Conservation (phyloP, 208 protist species). For the Trichomonas vaginalis region DNA sequence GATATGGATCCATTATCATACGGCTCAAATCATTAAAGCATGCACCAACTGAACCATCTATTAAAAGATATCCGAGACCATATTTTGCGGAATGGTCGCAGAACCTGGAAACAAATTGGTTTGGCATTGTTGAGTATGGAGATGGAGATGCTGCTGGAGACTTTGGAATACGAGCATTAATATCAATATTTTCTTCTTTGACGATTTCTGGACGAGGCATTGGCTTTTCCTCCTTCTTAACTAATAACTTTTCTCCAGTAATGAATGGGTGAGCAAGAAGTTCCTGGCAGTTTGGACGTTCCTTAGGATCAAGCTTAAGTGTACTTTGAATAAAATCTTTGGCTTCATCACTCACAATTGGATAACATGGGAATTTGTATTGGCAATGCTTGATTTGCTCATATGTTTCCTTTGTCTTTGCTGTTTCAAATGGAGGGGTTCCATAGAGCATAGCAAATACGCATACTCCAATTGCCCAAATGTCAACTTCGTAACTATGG, state of each 20-base stretch:
- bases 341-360: slow-evolving; percentile 49
- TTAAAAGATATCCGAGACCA: slow-evolving; percentile 78
- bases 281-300: slow-evolving; percentile 59
- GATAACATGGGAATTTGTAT: slow-evolving; percentile 65
- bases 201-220: background rate
- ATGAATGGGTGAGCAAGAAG: slow-evolving; percentile 69
- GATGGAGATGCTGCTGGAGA: slow-evolving; percentile 28
- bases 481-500: slow-evolving; percentile 85
- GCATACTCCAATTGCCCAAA: slow-evolving; percentile 90
- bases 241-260: background rate
- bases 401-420: slow-evolving; percentile 79
- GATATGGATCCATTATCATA: slow-evolving; percentile 62
- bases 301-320: slow-evolving; percentile 51
- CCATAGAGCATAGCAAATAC: slow-evolving; percentile 62
- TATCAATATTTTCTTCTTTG: background rate
- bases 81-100: slow-evolving; percentile 63
- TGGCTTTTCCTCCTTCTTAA: background rate
- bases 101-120: background rate
- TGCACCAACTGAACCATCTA: slow-evolving; percentile 69
- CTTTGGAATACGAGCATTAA: background rate
- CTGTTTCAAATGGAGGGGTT: slow-evolving; percentile 86
- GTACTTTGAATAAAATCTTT: slow-evolving; percentile 64
- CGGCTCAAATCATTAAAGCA: slow-evolving; percentile 89
- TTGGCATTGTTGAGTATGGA: slow-evolving; percentile 71
- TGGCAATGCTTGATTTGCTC: slow-evolving; percentile 63